Base-by-base conservation (phyloP, 2,329 filamentous ascomycete genomes). In the Hypocrella siamensis region DNA sequence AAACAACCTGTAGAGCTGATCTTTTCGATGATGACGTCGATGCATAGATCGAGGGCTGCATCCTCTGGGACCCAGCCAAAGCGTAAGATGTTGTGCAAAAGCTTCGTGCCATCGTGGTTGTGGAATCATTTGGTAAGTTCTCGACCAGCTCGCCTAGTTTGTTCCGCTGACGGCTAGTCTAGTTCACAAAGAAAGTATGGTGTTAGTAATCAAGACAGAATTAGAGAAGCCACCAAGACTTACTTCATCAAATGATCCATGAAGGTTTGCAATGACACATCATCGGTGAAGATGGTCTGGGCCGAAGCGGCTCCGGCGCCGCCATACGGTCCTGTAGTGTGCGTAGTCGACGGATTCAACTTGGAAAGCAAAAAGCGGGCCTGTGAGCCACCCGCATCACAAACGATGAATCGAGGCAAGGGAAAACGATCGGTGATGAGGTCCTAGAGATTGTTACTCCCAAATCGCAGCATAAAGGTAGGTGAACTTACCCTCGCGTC, bases 231-330 rank as follows among this genome's bases (percentile, higher is more conserved):
- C 7, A 9, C 4, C 7, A 8, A 15, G 10, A 19, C 78, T 59
- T 66, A 86, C 83, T 98, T 98, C 90, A 98, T 98, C 53, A 98
- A 64, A 60, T 96, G 86, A 48, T 98, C 90, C 90, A 98, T 98
- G 53, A 98, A 98, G 2, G 88, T 96, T 58, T 96, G 88, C 51
- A 98, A 63, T 33, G 85, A 94, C 33, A 98, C 90, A 55, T 98
- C 90, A 49, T 98, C 90, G 1, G 90, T 98, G 61, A 98, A 98
- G 46, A 98, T 98, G 5, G 90, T 98, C 58, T 98, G 90, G 7
- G 88, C 86, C 29, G 80, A 86, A 48, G 88, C 82, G 3, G 71
- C 69, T 19, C 80, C 75, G 30, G 88, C 81, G 38, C 85, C 86
- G 34, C 90, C 90, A 49, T 93, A 96, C 10, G 82, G 80, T 32